Conservation (phyloP, 2,329 filamentous ascomycete species). For the Colletotrichum somersetense region DNA sequence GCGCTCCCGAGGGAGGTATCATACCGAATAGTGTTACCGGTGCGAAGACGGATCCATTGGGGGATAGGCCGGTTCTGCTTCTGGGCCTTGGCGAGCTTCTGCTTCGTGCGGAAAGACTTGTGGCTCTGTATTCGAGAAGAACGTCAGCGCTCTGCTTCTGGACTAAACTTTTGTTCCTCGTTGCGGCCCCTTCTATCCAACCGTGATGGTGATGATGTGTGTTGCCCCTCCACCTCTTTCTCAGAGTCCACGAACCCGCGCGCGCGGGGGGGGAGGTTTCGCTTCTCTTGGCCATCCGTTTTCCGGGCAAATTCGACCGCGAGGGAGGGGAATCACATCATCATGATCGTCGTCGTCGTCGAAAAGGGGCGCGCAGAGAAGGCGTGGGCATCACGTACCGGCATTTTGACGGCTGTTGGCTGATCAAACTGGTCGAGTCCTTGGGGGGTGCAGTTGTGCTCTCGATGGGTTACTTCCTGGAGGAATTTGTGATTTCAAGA, state of each 20-base stretch:
- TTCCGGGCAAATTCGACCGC: slow-evolving; percentile 14
- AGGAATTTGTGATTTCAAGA: slow-evolving; percentile 16
- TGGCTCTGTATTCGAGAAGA: slow-evolving; percentile 79
- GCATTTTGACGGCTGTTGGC: slow-evolving; percentile 56
- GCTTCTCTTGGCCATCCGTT: neutral
- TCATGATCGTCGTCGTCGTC: slow-evolving; percentile 31
- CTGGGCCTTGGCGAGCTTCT: slow-evolving; percentile 99
- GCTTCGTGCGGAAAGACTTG: slow-evolving; percentile 99
- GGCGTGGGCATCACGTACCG: slow-evolving; percentile 49
- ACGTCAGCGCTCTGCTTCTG: slow-evolving; percentile 30
- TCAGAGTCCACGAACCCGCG: slow-evolving; percentile 5
- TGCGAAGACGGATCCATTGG: slow-evolving; percentile 99
- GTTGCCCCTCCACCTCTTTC: slow-evolving; percentile 25
- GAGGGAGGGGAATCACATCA: neutral
- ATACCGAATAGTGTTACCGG: slow-evolving; percentile 99
- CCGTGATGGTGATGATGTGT: slow-evolving; percentile 24
- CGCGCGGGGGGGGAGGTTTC: neutral
- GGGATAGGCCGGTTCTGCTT: slow-evolving; percentile 99
- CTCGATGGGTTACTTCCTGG: slow-evolving; percentile 23
- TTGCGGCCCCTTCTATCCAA: neutral
- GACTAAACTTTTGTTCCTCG: neutral
- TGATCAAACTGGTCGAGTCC: slow-evolving; percentile 53
- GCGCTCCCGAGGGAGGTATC: slow-evolving; percentile 50
- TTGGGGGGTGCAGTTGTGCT: slow-evolving; percentile 41
- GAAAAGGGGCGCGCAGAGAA: slow-evolving; percentile 16